Percentiles rank a stretch among this genome's conserved stretches.
Conservation (phyloP, 306 rosid genomes). For the Potentilla sterilis region DNA sequence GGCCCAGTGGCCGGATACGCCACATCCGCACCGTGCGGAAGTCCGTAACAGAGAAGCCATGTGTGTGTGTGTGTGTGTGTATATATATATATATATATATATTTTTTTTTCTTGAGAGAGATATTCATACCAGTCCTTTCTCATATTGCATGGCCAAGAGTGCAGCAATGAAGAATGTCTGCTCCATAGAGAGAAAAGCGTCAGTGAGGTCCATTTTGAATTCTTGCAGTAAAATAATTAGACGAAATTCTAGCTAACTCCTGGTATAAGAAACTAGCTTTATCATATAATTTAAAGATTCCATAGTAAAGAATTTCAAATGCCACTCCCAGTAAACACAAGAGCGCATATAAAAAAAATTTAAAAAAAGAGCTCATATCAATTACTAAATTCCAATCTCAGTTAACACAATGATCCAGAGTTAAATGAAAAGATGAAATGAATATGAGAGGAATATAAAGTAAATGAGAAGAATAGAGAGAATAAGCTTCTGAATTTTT, state of each 20-base stretch:
- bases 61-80: too few species aligned
- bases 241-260: neutral
- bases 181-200: conserved; percentile 31
- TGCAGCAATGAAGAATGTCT: conserved; percentile 99
- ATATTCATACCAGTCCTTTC: conserved; percentile 71
- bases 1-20: too few species aligned
- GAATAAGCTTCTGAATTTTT: neutral
- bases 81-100: too few species aligned
- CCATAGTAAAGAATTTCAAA: neutral
- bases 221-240: conserved; percentile 11
- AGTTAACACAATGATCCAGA: neutral
- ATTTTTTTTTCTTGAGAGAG: too few species aligned
- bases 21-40: too few species aligned
- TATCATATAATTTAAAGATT: neutral
- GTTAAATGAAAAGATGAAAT: neutral
- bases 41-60: too few species aligned
- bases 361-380: neutral
- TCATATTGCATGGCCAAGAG: conserved; percentile 96
- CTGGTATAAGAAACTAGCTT: neutral
- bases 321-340: neutral
- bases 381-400: neutral
- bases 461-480: neutral
- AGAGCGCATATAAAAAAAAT: too few species aligned
- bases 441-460: neutral
- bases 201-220: conserved; percentile 24